phyloP scores from a whole-genome alignment of 805 yeast genomes.

The Tetrapisispora pingtungensis region DNA sequence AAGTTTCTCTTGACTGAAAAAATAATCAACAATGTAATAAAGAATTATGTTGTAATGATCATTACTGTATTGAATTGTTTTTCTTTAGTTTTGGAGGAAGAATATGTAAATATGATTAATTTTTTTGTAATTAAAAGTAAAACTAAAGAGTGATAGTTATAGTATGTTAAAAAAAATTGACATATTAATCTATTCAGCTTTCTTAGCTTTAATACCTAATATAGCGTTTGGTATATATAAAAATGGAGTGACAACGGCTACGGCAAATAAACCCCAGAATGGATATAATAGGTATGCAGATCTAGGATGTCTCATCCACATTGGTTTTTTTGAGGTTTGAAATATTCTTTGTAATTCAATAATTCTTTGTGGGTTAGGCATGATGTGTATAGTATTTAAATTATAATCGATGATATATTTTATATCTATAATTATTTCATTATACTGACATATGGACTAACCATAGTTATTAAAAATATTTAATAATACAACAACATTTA shows the following conservation, averaged over 20 bases:
- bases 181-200: not conserved
- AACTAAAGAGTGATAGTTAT: too few relatives aligned
- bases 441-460: too few relatives aligned
- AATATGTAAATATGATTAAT: not conserved
- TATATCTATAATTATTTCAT: too few relatives aligned
- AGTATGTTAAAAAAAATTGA: too few relatives aligned
- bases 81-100: not conserved
- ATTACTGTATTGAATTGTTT: too few relatives aligned
- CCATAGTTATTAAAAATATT: too few relatives aligned
- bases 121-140: not conserved
- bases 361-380: constrained; percentile 30
- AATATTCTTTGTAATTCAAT: constrained; percentile 50
- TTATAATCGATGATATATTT: too few relatives aligned
- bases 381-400: not conserved
- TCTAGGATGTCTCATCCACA: constrained; percentile 55
- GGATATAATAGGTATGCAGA: constrained; percentile 68
- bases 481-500: too few relatives aligned
- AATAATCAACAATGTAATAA: too few relatives aligned
- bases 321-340: constrained; percentile 48
- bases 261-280: constrained; percentile 63
- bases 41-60: too few relatives aligned
- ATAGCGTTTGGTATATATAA: constrained; percentile 66
- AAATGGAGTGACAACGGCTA: constrained; percentile 56
- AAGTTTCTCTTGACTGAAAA: not conserved
- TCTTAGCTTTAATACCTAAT: constrained; percentile 50